A percentile compares a stretch with the other conserved stretches of the same genome.
Conservation (phyloP, 768 basidiomycete genomes). For the Lactifluus hygrophoroides region DNA sequence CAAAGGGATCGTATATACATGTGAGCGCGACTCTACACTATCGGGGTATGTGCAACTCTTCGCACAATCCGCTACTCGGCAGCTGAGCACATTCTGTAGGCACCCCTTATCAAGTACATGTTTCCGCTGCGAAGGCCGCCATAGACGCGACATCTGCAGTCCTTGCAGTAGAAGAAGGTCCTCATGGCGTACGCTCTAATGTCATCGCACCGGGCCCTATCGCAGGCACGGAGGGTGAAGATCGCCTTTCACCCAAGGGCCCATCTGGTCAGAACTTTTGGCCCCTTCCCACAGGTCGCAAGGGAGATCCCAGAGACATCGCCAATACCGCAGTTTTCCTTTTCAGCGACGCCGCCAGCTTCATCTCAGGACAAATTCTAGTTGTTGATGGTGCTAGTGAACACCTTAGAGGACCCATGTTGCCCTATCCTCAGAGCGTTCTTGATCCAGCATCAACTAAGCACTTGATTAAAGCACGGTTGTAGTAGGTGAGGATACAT, state of each 20-base stretch:
- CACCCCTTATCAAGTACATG: conserved; percentile 84
- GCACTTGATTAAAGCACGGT: conserved; percentile 19
- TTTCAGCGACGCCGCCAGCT: conserved; percentile 34
- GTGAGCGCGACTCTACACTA: conserved; percentile 89
- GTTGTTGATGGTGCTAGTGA: conserved; percentile 26
- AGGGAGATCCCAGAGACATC: conserved; percentile 27
- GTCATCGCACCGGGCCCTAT: conserved; percentile 83
- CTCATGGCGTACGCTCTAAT: conserved; percentile 87
- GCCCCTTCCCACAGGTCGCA: conserved; percentile 15
- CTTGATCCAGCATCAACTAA: conserved; percentile 21
- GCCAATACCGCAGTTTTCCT: conserved; percentile 33
- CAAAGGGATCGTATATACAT: conserved; percentile 78
- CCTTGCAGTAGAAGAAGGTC: conserved; percentile 90
- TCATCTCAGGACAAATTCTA: conserved; percentile 32
- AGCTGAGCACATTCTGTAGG: conserved; percentile 31
- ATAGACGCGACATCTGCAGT: conserved; percentile 84
- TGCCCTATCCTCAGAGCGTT: conserved; percentile 23
- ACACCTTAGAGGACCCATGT: conserved; percentile 16
- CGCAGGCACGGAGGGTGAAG: conserved; percentile 63
- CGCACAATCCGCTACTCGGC: neutral
- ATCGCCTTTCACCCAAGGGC: conserved; percentile 38
- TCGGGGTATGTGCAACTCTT: conserved; percentile 39
- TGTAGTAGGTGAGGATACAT: conserved; percentile 13
- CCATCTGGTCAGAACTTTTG: neutral
- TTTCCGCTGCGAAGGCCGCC: conserved; percentile 91